phyloP scores from a whole-genome alignment of 2,329 filamentous ascomycete genomes.

The Tolypocladium endophyticum region DNA sequence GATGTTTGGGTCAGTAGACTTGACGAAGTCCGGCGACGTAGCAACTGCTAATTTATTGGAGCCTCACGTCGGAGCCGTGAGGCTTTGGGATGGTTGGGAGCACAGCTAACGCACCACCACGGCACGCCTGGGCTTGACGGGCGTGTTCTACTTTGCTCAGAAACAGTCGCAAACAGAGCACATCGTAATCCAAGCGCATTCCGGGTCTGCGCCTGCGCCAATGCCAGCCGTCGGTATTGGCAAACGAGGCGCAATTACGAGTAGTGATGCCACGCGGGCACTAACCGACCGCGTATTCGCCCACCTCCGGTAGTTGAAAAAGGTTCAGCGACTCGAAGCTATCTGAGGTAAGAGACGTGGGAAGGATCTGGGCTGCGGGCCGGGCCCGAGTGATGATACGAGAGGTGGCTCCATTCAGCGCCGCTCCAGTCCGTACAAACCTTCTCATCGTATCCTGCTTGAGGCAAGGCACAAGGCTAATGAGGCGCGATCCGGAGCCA shows the following conservation, averaged over 20 bases:
- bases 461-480: background rate
- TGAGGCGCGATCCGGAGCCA: background rate
- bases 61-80: background rate
- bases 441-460: background rate
- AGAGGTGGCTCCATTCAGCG: background rate
- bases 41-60: background rate
- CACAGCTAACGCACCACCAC: background rate
- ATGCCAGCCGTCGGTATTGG: background rate
- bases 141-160: background rate
- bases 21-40: background rate
- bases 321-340: background rate
- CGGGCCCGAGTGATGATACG: background rate
- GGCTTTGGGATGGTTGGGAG: background rate
- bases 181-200: background rate
- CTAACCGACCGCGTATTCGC: background rate
- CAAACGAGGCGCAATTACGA: background rate
- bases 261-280: background rate
- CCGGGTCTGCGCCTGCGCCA: background rate
- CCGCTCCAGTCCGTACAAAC: no score
- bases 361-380: background rate
- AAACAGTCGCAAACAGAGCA: background rate
- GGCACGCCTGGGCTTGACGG: background rate
- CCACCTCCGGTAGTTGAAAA: background rate
- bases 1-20: background rate
- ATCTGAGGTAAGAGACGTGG: background rate